Evolutionary conservation across 2,329 filamentous ascomycete genomes (phyloP).

Genomic region (Talaromyces sp.): DNA sequence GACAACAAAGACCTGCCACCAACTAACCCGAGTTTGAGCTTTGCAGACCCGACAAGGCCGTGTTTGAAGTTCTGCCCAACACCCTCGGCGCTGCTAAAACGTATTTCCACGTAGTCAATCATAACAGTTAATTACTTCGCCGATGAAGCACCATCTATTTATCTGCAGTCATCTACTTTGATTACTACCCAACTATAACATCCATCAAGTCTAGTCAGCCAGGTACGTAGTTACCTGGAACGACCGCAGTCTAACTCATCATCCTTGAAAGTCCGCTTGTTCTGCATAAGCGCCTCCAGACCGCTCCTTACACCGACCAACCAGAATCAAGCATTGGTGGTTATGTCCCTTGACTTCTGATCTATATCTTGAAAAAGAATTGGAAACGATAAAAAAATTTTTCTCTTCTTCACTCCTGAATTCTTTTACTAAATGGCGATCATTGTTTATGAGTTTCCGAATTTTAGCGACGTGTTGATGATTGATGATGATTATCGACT

Average conservation of each 20-base stretch:
- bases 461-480: background rate
- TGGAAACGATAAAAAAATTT: background rate
- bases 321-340: background rate
- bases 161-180: background rate
- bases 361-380: background rate
- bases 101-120: conserved; percentile 4
- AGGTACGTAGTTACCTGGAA: conserved; percentile 7
- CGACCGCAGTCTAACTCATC: background rate
- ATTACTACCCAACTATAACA: conserved; percentile 11
- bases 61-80: conserved; percentile 4
- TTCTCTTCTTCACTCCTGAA: background rate
- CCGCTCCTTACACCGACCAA: conserved; percentile 16
- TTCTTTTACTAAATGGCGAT: background rate
- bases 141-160: background rate
- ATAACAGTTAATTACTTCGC: background rate
- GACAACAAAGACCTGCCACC: conserved; percentile 5
- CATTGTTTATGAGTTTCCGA: background rate
- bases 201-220: conserved; percentile 4
- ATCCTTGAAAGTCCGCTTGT: background rate
- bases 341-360: background rate
- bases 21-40: background rate
- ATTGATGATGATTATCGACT: background rate
- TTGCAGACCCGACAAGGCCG: background rate
- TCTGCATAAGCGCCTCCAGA: conserved; percentile 17
- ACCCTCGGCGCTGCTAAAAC: background rate